Conservation (phyloP, 495 filamentous ascomycete species). For the Penicillium crystallinum region DNA sequence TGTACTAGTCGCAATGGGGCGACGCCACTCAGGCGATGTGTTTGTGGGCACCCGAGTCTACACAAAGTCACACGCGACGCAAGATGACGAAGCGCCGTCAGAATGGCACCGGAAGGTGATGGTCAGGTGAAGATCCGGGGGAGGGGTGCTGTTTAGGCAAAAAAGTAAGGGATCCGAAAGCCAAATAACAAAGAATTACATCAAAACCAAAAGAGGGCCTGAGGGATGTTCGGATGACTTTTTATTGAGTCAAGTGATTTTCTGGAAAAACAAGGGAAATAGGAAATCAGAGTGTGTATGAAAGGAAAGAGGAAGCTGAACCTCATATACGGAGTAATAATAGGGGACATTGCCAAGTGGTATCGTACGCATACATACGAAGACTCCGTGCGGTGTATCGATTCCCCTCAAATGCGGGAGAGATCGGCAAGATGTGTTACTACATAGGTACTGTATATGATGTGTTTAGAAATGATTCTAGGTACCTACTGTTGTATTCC, state of each 20-base stretch:
- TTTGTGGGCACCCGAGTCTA: not conserved
- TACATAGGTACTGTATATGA: not conserved
- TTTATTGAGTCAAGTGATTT: conserved; percentile 1
- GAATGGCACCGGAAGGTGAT: conserved; percentile 8
- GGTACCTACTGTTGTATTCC: too few relatives aligned
- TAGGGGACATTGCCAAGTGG: not conserved
- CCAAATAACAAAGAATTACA: not conserved
- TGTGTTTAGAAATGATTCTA: too few relatives aligned
- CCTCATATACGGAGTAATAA: not conserved
- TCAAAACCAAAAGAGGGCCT: not conserved
- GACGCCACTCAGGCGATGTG: conserved; percentile 6
- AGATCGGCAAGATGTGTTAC: not conserved
- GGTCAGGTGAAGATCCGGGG: conserved; percentile 20
- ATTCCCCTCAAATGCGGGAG: not conserved
- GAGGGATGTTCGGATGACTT: not conserved
- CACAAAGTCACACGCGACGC: conserved; percentile 19
- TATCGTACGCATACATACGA: not conserved
- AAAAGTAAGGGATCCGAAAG: not conserved
- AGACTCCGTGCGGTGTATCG: not conserved
- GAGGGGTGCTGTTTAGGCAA: conserved; percentile 3
- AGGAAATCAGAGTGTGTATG: not conserved
- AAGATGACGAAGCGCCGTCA: conserved; percentile 24
- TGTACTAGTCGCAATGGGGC: conserved; percentile 1
- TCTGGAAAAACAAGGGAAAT: not conserved
- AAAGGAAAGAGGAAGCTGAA: not conserved